Base-by-base conservation (phyloP, 208 protist species). In the Leishmania tarentolae region DNA sequence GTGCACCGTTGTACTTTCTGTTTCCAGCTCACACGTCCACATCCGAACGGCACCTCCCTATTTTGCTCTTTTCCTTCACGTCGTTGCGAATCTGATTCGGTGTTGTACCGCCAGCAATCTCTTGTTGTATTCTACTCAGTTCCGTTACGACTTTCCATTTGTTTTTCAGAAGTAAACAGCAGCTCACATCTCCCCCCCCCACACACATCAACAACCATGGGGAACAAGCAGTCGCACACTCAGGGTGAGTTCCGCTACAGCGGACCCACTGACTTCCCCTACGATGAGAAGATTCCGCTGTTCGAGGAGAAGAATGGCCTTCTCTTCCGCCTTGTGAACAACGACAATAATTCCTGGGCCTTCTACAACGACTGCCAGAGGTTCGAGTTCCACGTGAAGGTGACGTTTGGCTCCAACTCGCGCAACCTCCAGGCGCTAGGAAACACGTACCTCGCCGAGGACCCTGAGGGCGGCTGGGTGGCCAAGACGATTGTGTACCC, bases 291-390 rank as follows among this genome's bases (percentile, higher is more conserved):
- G 78, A 78, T 84, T 52, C 74, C 78, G 24, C 78, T 85, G 84
- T 95, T 94, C 63, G 86, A 94, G 75, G 80, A 92, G 80, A 77
- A 85, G 75, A 94, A 94, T 66, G 91, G 93, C 40, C 88, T 96
- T 2, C 89, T 95, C 79, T 96, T 95, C 83, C 91, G 91, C 59
- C 83, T 96, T 28, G 87, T 92, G 40, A 89, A 93, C 87, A 82
- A 61, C n/a, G 44, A 73, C 31, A 75, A 78, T 8, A 80, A 85
- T 59, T 70, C 76, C 61, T 96, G 93, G 90, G 91, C 88, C 35
- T 95, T 89, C 88, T 96, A 96, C 86, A 96, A 92, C 82, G 93
- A 96, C 83, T 90, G 89, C 47, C 90, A 83, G 81, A 82, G 86
- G 61, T 93, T 90, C 79, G 90, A 96, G 63, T 92, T 96, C 73